Conservation (phyloP, 345 rosid species). For the Gossypium ekmanianum region DNA sequence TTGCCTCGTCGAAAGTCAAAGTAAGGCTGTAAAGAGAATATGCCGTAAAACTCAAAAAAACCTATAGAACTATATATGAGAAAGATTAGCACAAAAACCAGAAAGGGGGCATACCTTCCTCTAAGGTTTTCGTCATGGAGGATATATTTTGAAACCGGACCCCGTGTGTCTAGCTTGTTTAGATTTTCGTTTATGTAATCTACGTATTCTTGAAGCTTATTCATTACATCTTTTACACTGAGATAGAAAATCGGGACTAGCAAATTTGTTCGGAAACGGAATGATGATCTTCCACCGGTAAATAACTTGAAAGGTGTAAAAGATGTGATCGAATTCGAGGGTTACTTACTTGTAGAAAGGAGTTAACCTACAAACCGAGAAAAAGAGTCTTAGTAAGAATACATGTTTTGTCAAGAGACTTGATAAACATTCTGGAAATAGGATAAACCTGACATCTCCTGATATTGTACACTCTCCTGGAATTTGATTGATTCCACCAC, state of each 20-base stretch:
- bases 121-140: slow-evolving; percentile 72
- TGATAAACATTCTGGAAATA: slow-evolving; percentile 10
- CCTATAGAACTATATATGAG: background rate
- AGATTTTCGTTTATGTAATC: slow-evolving; percentile 75
- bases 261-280: background rate
- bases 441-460: slow-evolving; percentile 86
- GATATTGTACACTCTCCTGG: slow-evolving; percentile 79
- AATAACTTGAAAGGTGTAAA: background rate
- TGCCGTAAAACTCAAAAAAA: background rate
- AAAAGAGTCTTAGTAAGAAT: slow-evolving; percentile 15
- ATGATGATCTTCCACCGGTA: background rate
- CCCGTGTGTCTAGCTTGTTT: slow-evolving; percentile 60
- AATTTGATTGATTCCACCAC: slow-evolving; percentile 97
- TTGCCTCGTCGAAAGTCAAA: slow-evolving; percentile 70
- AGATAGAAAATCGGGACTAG: slow-evolving; percentile 14
- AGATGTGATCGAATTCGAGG: slow-evolving; percentile 8
- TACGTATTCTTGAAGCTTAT: slow-evolving; percentile 72
- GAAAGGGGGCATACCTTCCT: slow-evolving; percentile 56
- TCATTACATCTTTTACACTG: slow-evolving; percentile 68
- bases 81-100: background rate
- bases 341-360: slow-evolving; percentile 88
- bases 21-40: slow-evolving; percentile 49
- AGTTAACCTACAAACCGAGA: slow-evolving; percentile 62
- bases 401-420: background rate
- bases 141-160: slow-evolving; percentile 85